Evolutionary conservation across 1,139 yeast genomes (phyloP), one percentile per base, ranked within the genome.

Genomic region (Yarrowia galli): DNA sequence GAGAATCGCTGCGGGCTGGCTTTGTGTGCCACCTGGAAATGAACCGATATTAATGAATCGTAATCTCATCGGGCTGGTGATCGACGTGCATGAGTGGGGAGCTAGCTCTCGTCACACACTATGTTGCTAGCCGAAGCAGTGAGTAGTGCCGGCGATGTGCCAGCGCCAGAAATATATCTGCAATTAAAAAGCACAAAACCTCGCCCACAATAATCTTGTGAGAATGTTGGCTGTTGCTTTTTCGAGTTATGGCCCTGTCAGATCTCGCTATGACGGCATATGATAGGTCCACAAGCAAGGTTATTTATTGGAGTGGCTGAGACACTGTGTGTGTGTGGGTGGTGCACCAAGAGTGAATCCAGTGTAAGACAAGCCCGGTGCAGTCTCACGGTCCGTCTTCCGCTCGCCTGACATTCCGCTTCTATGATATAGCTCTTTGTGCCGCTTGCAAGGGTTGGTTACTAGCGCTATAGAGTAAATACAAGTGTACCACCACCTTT

Each of bases 21-120:
- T 35, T 51, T 51, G 58, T 51, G 20, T 12, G 40, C 7, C 13
- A 20, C 32, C n/a, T 3, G 15, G 40, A 20, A 20, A n/a, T 51
- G 22, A 36, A 36, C 9, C 20, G 32, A 28, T 3, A 28, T 28
- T 28, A 28, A 28, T 28, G 32, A 28, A 28, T 28, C 23, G 6
- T 10, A 32, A 48, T 49, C 40, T 49, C 56, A 32, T 20, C 40
- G 58, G 58, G 58, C 58, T 51, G 58, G 58, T 22, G 58, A 51
- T 51, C 58, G 58, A 20, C 58, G 20, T 49, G 56, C 56, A 49
- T 32, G 40, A 49, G 56, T 48, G 56, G 56, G 56, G 56, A 28
- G 32, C 9, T 28, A 28, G 32, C 32, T 28, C n/a, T n/a, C n/a
- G 32, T 8, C 8, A 28, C 32, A 28, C 32, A 28, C 32, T 3